Evolutionary conservation across 345 rosid genomes (phyloP).

Genomic region (Noccaea caerulescens): DNA sequence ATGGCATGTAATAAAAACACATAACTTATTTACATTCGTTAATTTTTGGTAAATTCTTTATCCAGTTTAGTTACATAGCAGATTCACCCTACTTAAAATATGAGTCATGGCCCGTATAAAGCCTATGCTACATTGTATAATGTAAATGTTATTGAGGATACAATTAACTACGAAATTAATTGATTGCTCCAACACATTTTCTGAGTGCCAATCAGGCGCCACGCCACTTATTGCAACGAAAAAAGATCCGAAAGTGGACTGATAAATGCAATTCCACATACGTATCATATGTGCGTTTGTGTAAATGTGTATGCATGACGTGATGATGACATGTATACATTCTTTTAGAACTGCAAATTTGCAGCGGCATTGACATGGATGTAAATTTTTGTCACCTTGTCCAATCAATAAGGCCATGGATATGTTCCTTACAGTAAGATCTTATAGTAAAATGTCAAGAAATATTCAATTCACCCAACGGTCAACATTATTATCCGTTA

Average conservation of each 20-base stretch:
- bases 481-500: not conserved
- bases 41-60: too few species aligned
- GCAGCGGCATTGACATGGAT: conserved; percentile 34
- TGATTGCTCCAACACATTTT: conserved; percentile 5
- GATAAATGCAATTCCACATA: conserved; percentile 16
- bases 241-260: conserved; percentile 34
- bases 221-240: conserved; percentile 34
- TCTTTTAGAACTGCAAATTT: conserved; percentile 29
- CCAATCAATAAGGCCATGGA: conserved; percentile 11
- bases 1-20: too few species aligned
- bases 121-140: too few species aligned
- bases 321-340: conserved; percentile 35
- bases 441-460: not conserved
- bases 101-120: too few species aligned
- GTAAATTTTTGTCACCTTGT: conserved; percentile 29
- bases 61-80: too few species aligned
- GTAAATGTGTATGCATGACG: conserved; percentile 38
- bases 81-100: too few species aligned
- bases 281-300: not conserved
- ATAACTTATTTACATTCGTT: too few species aligned
- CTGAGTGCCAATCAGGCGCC: conserved; percentile 29
- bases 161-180: not conserved
- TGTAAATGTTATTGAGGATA: not conserved
- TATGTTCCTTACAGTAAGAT: not conserved
- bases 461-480: conserved; percentile 13